Evolutionary conservation across 192 early-diverging fungal species (phyloP).

Genomic region (Coemansia sp.): DNA sequence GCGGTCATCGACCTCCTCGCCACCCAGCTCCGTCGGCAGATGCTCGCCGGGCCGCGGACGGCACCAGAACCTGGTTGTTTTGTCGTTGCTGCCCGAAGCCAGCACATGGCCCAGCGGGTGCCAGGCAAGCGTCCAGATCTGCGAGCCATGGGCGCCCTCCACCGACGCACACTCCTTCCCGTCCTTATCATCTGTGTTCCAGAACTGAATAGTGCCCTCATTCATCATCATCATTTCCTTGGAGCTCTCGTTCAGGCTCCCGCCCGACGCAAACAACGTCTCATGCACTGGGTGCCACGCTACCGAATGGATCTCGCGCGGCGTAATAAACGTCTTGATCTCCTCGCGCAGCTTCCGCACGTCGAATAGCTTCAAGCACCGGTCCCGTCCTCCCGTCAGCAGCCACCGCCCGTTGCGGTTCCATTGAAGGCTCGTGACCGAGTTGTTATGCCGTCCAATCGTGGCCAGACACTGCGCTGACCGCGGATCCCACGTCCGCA

Average conservation of each 20-base stretch:
- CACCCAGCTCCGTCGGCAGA: conserved; percentile 35
- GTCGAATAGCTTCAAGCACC: conserved; percentile 89
- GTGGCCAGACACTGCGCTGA: conserved; percentile 78
- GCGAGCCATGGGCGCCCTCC: conserved; percentile 79
- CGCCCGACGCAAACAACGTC: conserved; percentile 81
- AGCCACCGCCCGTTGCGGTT: conserved; percentile 98
- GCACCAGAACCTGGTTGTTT: conserved; percentile 94
- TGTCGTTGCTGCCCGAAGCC: conserved; percentile 91
- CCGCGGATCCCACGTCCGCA: conserved; percentile 98
- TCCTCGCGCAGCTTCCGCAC: conserved; percentile 86
- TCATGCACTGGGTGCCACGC: conserved; percentile 97
- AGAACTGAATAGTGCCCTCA: conserved; percentile 51
- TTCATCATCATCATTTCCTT: conserved; percentile 72
- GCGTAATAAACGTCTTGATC: conserved; percentile 78
- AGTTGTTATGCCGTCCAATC: conserved; percentile 90
- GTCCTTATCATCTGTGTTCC: conserved; percentile 68
- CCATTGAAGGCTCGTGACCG: conserved; percentile 84
- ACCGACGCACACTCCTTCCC: conserved; percentile 48
- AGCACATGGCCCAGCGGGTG: conserved; percentile 95
- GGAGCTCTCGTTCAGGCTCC: conserved; percentile 51
- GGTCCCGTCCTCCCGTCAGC: conserved; percentile 82
- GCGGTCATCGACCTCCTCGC: conserved; percentile 18
- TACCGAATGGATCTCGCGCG: conserved; percentile 83
- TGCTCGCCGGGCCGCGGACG: conserved; percentile 78
- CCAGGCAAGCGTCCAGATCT: conserved; percentile 95